Base-by-base conservation (phyloP, 2,329 filamentous ascomycete species). In the Blastomyces gilchristii region DNA sequence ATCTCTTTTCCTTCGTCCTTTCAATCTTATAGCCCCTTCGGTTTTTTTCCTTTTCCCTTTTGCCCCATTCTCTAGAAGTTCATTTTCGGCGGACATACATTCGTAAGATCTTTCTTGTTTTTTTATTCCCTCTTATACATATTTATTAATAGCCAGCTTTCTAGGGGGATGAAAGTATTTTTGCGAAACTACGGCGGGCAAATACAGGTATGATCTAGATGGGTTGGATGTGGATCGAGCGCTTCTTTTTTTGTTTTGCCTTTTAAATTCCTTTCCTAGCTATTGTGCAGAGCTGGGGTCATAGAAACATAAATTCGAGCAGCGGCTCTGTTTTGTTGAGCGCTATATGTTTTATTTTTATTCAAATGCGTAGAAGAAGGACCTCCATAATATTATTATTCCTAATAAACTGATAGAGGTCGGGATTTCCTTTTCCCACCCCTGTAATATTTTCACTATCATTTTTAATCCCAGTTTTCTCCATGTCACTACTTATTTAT, bases 71-170 rank as follows among this genome's bases (percentile, higher is more conserved):
- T 39, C 37, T 66, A 59, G 54, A 61, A 64, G 45, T 45, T 53
- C 45, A 52, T 56, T 65, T 52, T 28, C 57, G 53, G n/a, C 25
- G 25, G 22, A 22, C 50, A 61, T 43, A 54, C 31, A 45, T 62
- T 39, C 37, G 56, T 60, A 53, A 57, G 58, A 8, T 37, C 34
- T 37, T 63, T 63, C 64, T 37, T 54, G 31, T 47, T 61, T 50
- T 59, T 12, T 37, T 58, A 39, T 58, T 62, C 9, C 53, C 47
- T 61, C 62, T 58, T 25, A 61, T 62, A 58, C 39, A 34, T 43
- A 18, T 53, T 59, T 43, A 18, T 53, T 59, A 34, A 28, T 31
- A 47, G 28, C 3, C 22, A 47, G n/a, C 16, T 45, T 45, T 45
- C 22, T 31, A 22, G 2, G 31, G 9, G 25, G 12, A 18, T 49